phyloP scores from a whole-genome alignment of 192 early-diverging fungal species.

The Backusella liffmaniae region DNA sequence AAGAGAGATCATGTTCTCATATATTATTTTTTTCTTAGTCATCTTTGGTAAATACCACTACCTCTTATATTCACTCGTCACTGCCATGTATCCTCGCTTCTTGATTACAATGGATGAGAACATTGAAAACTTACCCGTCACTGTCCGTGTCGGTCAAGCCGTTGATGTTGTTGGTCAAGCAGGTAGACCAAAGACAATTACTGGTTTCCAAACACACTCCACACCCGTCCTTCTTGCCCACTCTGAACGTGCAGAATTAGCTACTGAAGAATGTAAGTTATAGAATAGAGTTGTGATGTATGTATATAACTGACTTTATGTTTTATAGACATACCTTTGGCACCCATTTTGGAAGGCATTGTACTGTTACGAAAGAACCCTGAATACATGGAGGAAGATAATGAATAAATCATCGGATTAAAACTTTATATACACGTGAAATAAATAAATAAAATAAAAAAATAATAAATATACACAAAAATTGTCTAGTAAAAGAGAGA shows the following conservation, averaged over 20 bases:
- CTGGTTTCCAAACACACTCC: slow-evolving; percentile 98
- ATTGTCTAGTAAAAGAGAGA: neutral
- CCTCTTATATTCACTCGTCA: slow-evolving; percentile 90
- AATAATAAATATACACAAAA: neutral
- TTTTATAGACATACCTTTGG: slow-evolving; percentile 64
- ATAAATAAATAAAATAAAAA: neutral
- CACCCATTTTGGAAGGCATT: slow-evolving; percentile 91
- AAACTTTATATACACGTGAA: neutral
- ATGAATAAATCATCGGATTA: slow-evolving; percentile 15
- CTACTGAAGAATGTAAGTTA: slow-evolving; percentile 86
- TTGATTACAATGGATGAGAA: slow-evolving; percentile 95
- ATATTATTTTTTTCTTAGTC: slow-evolving; percentile 42
- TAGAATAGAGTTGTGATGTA: neutral
- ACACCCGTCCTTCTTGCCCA: slow-evolving; percentile 96
- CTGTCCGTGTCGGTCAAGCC: slow-evolving; percentile 93
- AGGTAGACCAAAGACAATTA: slow-evolving; percentile 97
- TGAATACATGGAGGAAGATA: slow-evolving; percentile 74
- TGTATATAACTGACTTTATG: neutral
- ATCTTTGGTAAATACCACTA: slow-evolving; percentile 91
- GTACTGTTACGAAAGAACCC: slow-evolving; percentile 95
- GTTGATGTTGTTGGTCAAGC: slow-evolving; percentile 99
- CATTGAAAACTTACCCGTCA: slow-evolving; percentile 76
- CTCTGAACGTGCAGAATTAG: slow-evolving; percentile 96
- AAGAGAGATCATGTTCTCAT: slow-evolving; percentile 25
- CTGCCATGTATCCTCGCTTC: slow-evolving; percentile 97